These are phyloP conservation scores for Cadophora sp. DNA, from an alignment of 2,329 filamentous ascomycete species.

Conservation along the genomic window DNA sequence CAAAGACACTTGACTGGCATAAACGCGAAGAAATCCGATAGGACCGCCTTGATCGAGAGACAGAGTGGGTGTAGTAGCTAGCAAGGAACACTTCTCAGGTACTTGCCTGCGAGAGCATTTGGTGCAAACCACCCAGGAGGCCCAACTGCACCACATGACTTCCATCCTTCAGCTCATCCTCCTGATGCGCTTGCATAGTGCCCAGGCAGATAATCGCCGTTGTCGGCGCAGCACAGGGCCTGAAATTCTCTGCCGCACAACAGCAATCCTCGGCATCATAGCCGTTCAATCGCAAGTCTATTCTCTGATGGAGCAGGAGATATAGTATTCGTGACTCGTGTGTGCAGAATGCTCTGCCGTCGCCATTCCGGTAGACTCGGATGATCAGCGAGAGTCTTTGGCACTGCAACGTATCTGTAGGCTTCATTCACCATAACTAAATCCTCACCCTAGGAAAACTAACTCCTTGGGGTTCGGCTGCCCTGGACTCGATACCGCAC, in stretches of 20 bases:
- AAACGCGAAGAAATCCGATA: slow-evolving; percentile 1
- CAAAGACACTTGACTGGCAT: background rate
- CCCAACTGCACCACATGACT: background rate
- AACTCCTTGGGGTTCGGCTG: slow-evolving; percentile 8
- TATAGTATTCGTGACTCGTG: slow-evolving; percentile 10
- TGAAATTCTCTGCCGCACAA: too few relatives aligned
- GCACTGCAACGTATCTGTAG: background rate
- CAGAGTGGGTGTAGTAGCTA: background rate
- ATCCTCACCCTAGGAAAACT: slow-evolving; percentile 5
- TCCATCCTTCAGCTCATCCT: slow-evolving; percentile 1
- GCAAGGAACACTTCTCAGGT: slow-evolving; percentile 9
- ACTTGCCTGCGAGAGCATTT: background rate
- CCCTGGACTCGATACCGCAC: slow-evolving; percentile 9
- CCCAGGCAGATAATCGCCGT: too few relatives aligned
- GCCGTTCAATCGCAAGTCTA: slow-evolving; percentile 1
- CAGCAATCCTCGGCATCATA: background rate
- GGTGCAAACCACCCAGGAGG: background rate
- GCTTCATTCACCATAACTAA: background rate
- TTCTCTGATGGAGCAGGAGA: slow-evolving; percentile 7
- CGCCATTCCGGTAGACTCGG: slow-evolving; percentile 3
- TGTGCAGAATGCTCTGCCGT: slow-evolving; percentile 10
- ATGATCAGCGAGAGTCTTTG: background rate
- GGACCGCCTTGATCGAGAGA: slow-evolving; percentile 3
- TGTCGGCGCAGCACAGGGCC: too few relatives aligned
- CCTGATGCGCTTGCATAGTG: too few relatives aligned